Percentiles rank a stretch among this genome's conserved stretches.
Evolutionary conservation across 129 eudicot genomes (phyloP).

Genomic region (Dittrichia graveolens): DNA sequence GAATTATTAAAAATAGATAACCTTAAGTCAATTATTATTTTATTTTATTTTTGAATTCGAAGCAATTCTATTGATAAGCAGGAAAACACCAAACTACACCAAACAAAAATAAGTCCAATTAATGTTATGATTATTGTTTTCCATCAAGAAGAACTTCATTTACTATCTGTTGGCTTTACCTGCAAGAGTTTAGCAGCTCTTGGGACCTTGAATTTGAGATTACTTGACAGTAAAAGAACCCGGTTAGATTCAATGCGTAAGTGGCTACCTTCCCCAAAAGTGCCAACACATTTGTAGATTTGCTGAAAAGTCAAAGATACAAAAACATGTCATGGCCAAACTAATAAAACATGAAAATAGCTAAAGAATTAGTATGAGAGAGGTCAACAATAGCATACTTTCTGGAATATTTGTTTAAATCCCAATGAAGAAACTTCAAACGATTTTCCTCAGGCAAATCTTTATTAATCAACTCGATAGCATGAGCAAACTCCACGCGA

Average conservation of each 20-base stretch:
- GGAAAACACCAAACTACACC: no score
- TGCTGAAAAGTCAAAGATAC: slow-evolving; percentile 46
- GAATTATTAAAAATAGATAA: background rate
- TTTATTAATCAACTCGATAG: slow-evolving; percentile 73
- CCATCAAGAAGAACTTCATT: background rate
- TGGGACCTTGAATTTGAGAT: slow-evolving; percentile 48
- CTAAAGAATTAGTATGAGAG: background rate
- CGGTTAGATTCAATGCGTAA: slow-evolving; percentile 76
- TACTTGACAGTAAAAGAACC: slow-evolving; percentile 74
- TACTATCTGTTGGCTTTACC: slow-evolving; percentile 33
- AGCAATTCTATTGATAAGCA: no score
- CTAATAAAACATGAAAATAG: background rate
- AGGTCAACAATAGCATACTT: slow-evolving; percentile 42
- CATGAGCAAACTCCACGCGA: slow-evolving; percentile 77
- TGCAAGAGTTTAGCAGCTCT: slow-evolving; percentile 33
- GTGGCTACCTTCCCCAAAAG: slow-evolving; percentile 77
- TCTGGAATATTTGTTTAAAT: slow-evolving; percentile 80
- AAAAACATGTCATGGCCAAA: slow-evolving; percentile 24
- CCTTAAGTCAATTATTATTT: background rate
- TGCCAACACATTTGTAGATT: slow-evolving; percentile 65
- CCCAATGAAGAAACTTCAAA: slow-evolving; percentile 92
- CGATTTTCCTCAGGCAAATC: slow-evolving; percentile 71
- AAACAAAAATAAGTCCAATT: background rate
- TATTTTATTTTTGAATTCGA: background rate
- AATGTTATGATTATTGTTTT: background rate